Conservation (phyloP, 306 rosid genomes). For the Lathyrus tuberosus region DNA sequence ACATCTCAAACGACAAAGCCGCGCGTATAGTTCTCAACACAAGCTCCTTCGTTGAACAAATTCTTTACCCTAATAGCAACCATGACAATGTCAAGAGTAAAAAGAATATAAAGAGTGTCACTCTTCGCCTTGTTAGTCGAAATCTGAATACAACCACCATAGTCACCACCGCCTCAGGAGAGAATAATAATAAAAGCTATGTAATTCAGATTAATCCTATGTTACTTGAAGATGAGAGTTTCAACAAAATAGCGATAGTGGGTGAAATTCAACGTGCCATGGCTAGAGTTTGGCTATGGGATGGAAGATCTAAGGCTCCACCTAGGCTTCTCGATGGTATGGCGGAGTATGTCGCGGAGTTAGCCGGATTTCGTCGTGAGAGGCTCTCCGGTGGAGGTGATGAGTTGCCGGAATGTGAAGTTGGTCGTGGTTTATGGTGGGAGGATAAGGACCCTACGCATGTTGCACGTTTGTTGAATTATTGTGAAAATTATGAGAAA, state of each 20-base stretch:
- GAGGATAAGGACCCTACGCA: conserved; percentile 48
- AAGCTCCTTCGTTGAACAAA: conserved; percentile 47
- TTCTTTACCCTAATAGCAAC: conserved; percentile 44
- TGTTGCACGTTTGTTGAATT: conserved; percentile 47
- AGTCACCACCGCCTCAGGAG: background rate
- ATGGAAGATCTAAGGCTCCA: conserved; percentile 52
- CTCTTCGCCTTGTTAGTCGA: conserved; percentile 49
- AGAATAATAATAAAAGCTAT: conserved; percentile 10
- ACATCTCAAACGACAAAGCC: conserved; percentile 69
- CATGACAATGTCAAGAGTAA: background rate
- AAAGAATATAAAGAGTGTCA: conserved; percentile 51
- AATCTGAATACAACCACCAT: conserved; percentile 14
- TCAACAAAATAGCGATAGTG: conserved; percentile 38
- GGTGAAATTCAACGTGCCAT: conserved; percentile 56
- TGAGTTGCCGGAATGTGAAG: conserved; percentile 32
- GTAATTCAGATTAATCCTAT: conserved; percentile 50
- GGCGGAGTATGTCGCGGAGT: conserved; percentile 53
- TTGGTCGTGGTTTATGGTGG: conserved; percentile 53
- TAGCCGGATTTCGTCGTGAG: conserved; percentile 43
- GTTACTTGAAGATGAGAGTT: conserved; percentile 40
- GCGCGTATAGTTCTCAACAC: conserved; percentile 56
- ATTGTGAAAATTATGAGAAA: conserved; percentile 40
- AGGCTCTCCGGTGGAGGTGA: background rate
- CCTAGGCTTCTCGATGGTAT: conserved; percentile 53
- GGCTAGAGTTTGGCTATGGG: conserved; percentile 65